Evolutionary conservation across 192 early-diverging fungal species (phyloP), one percentile per base, ranked within the genome.

Genomic region (Coemansia sp.): DNA sequence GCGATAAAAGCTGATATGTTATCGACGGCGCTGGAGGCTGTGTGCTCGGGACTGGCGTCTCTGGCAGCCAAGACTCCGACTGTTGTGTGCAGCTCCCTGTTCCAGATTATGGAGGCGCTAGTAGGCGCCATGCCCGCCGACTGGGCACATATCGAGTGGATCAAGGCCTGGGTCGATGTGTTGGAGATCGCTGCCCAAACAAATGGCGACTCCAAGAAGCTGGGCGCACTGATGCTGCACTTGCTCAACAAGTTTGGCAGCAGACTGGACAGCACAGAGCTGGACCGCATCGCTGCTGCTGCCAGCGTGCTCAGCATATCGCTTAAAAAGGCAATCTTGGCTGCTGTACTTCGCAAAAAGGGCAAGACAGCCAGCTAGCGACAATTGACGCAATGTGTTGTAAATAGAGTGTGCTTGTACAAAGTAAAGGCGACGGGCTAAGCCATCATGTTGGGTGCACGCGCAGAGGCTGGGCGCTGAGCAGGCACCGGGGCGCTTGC

Each of bases 201-300:
- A 6, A 36, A 58, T 16, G 4, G 43, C 0, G 66, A 57, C 0
- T 81, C 78, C 0, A 81, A 70, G 25, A 81, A 76, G 26, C 70
- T 81, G 6, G 59, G 66, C 28, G 70, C 72, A 0, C 41, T 75
- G 18, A 68, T 81, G 62, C 64, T 81, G 3, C 73, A 69, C 18
- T 69, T 75, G 48, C 70, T 76, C 23, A 81, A 81, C 60, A 75
- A 67, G 35, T 76, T 81, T 35, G 78, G 78, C 25, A 13, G 48
- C 16, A 35, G 35, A 10, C 53, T 75, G 28, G 65, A 59, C 9
- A 28, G 28, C 0, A 14, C 21, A 3, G 69, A 69, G 5, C 60
- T 75, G 38, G 69, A 72, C 4, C 62, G 55, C 13, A 45, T 76
- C 16, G 63, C 66, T 11, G 41, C 37, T n/a, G 64, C 67, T 23